Base-by-base conservation (phyloP, 768 basidiomycete species). In the Lactarius quietus region DNA sequence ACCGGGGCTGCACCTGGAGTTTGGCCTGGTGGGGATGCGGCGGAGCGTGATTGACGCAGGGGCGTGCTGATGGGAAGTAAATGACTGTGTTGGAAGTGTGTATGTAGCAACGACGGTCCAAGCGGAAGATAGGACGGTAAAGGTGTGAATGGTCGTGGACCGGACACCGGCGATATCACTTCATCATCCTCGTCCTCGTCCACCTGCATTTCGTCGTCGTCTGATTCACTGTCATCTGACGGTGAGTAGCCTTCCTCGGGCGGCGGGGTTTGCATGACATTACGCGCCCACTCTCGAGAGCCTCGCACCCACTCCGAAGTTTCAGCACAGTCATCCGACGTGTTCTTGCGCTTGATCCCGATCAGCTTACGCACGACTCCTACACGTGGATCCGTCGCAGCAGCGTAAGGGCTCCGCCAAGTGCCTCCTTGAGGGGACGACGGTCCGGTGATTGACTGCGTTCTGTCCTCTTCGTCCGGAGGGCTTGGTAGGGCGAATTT, bases 401-500 rank as follows among this genome's bases (percentile, higher is more conserved):
- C 81, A 14, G 80, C 72, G 68, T 92, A 93, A 67, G 76, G 79
- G 36, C 69, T 69, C 62, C 77, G 76, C 88, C 87, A 89, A 8
- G 78, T 76, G 26, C 69, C 72, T 39, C 75, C 72, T 43, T 72
- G 73, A 26, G 85, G 83, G 5, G 69, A 59, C 14, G 45, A 41
- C n/a, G 57, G 41, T 20, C 61, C 56, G n/a, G 41, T 31, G 18
- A 70, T 61, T 14, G 64, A 65, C 17, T 64, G 67, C 8, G 68
- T 69, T 35, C 72, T 68, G 55, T 72, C 72, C 31, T 71, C 72
- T 12, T 85, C 84, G 41, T 83, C 81, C 3, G 84, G 84, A 6
- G 87, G 86, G 62, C 83, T 88, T 3, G 87, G 84, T 54, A 90
- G 74, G 28, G 81, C 80, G 70, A 92, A 93, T 74, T 93, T 93